Evolutionary conservation across 2,329 filamentous ascomycete species (phyloP).

Genomic region (Trichoderma brevicompactum): DNA sequence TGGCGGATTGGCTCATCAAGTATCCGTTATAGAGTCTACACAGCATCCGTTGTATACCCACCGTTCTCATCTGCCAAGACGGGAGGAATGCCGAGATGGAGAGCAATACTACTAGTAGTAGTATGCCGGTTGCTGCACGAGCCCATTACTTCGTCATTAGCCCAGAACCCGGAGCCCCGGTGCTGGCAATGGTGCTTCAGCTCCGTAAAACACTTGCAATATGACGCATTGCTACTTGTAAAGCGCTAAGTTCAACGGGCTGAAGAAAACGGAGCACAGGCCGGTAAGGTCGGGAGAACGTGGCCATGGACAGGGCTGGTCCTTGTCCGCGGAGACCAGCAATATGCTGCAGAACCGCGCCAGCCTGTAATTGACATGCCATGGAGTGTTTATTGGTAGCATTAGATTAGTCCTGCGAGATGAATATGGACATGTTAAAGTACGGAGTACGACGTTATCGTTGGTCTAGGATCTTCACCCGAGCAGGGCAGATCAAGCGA

Average conservation of each 20-base stretch:
- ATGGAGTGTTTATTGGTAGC: neutral
- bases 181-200: neutral
- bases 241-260: neutral
- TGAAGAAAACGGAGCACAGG: neutral
- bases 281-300: neutral
- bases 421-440: neutral
- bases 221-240: neutral
- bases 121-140: neutral
- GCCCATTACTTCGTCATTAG: neutral
- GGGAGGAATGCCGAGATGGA: constrained; percentile 1
- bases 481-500: neutral
- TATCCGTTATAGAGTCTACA: too few species aligned
- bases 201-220: neutral
- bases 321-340: neutral
- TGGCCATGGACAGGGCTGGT: neutral
- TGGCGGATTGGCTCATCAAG: neutral
- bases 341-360: too few species aligned
- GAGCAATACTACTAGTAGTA: too few species aligned
- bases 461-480: neutral
- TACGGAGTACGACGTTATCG: too few species aligned
- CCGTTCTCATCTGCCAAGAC: neutral
- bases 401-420: too few species aligned
- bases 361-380: neutral
- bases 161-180: neutral
- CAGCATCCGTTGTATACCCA: neutral